Conservation (phyloP, 306 rosid species). For the Cajanus cajan region DNA sequence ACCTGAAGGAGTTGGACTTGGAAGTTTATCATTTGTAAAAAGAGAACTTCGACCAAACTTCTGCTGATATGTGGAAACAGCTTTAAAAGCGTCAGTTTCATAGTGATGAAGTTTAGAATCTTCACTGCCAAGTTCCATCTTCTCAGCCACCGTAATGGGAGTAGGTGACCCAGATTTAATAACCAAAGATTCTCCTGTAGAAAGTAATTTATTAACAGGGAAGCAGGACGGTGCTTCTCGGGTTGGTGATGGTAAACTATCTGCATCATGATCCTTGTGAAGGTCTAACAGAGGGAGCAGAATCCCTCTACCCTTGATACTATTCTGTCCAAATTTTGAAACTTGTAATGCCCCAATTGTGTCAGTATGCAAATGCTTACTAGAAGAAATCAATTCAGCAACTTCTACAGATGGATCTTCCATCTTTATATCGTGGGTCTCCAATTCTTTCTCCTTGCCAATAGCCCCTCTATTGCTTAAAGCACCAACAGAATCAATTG, state of each 20-base stretch:
- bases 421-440: conserved; percentile 31
- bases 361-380: conserved; percentile 39
- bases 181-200: conserved; percentile 41
- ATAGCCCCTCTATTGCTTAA: conserved; percentile 20
- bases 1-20: conserved; percentile 98
- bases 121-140: conserved; percentile 37
- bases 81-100: conserved; percentile 87
- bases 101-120: conserved; percentile 58
- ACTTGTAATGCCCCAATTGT: conserved; percentile 27
- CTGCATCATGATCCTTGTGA: conserved; percentile 92
- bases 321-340: conserved; percentile 49
- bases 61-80: conserved; percentile 91
- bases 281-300: conserved; percentile 85
- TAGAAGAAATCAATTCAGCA: conserved; percentile 37
- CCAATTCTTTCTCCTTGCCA: conserved; percentile 37
- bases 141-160: conserved; percentile 40
- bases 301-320: conserved; percentile 60
- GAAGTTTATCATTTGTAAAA: conserved; percentile 66
- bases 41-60: conserved; percentile 82
- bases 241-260: conserved; percentile 97
- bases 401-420: conserved; percentile 32
- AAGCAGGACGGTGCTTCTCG: conserved; percentile 62
- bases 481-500: conserved; percentile 38
- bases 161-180: conserved; percentile 39
- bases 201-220: conserved; percentile 44